Evolutionary conservation across 495 filamentous ascomycete species (phyloP), one percentile per base, ranked within the genome.

Genomic region (Apiosordaria backusii): DNA sequence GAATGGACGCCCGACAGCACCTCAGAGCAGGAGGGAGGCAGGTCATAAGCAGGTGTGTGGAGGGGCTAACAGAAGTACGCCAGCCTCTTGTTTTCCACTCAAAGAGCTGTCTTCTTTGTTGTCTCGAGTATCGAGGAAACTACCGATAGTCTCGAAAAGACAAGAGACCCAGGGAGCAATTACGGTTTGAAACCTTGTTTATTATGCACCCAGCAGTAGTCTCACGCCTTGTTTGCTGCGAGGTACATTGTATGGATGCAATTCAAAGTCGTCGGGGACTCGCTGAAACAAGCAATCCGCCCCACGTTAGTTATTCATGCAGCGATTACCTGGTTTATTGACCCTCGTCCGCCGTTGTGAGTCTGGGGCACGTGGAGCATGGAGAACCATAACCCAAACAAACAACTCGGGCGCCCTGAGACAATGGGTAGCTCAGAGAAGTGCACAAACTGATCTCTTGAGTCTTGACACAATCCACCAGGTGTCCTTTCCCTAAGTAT

Each of bases 221-320:
- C 35, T 45, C 35, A 45, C 35, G 9, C 16, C 35, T 45, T 45
- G 35, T 13, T 54, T 22, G 58, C 55, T 29, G 60, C 63, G 60
- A 61, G 35, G 55, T 65, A 65, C 57, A 62, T 66, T 63, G 26
- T 53, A 24, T 26, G 7, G 4, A 29, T 29, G 7, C 27, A 3
- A 4, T 29, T 29, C 27, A 29, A 45, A 45, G 35, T 50, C 53
- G 54, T 67, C 63, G 68, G 70, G 60, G 55, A 70, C 63, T 57
- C 52, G 65, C 66, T 69, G 69, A 69, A 71, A 69, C 64, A 62
- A 62, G 52, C 23, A 53, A 50, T 29, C 58, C 61, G 23, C 22
- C 53, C 57, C 62, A 35, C 60, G 25, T 52, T 63, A 50, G 58
- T 50, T 60, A 24, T 54, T 69, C 64, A 72, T 67, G 70, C 67